Evolutionary conservation across 2,329 filamentous ascomycete genomes (phyloP), one percentile per base, ranked within the genome.

Genomic region (Exophiala bonariae): DNA sequence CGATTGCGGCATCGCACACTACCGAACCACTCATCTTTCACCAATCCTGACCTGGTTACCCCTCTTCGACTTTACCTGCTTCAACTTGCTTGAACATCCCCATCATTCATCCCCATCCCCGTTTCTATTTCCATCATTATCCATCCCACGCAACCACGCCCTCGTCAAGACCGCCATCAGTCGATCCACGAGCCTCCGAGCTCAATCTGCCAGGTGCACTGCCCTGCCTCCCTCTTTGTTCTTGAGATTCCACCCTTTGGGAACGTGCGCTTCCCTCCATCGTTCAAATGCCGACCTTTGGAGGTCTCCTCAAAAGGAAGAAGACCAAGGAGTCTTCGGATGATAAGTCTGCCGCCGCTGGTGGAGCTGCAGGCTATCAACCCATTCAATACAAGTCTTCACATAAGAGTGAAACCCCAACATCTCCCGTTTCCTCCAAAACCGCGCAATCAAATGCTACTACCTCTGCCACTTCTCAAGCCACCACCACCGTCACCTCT

Each of bases 251-350:
- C 46, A 49, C 26, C 33, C 39, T 19, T 14, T 31, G 41, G 54
- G 54, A 52, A 54, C 46, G 49, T 50, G 54, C 54, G 49, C 54
- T 50, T 50, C 49, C 49, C 46, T 40, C 39, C 45, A 37, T 30
- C 43, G 41, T 43, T 49, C 45, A 50, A 71, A 97, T 99, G 93
- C 93, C 91, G 84, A 88, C 82, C 71, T 82, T 96, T 78, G 89
- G 89, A 72, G 69, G 68, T 44, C 90, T 96, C 68, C 83, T 97
- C 68, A 96, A 96, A 82, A 97, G 96, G 82, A 96, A 95, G 81
- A 86, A 90, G 82, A 95, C 90, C 75, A 95, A 90, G 82, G 90
- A 96, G 77, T 87, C 83, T 62, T 69, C 73, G 60, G 73, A 67
- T 66, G 59, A 63, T 62, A 63, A 62, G 76, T 32, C 48, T 19